phyloP scores from a whole-genome alignment of 164 flowering plant species.

The Malania oleifera region DNA sequence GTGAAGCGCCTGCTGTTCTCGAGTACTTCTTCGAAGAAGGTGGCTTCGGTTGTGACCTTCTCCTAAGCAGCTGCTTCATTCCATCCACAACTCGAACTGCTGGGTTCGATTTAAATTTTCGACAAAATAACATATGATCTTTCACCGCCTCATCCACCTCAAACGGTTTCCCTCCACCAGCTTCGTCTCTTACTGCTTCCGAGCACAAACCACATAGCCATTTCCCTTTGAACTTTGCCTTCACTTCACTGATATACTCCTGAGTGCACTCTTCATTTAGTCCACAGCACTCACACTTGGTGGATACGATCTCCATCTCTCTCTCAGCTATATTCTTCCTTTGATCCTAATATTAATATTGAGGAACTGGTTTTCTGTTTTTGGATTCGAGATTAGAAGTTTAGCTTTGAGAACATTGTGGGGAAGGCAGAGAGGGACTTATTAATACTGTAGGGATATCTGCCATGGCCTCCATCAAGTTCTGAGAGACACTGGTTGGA shows the following conservation, averaged over 20 bases:
- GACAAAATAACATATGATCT: slow-evolving; percentile 24
- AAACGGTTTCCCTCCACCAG: background rate
- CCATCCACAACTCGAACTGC: slow-evolving; percentile 25
- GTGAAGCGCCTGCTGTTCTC: slow-evolving; percentile 9
- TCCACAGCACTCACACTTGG: slow-evolving; percentile 17
- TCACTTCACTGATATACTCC: slow-evolving; percentile 6
- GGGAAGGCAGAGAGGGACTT: no score
- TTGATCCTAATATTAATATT: no score
- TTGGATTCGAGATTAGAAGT: no score
- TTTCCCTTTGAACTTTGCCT: slow-evolving; percentile 8
- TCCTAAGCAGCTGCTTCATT: slow-evolving; percentile 28
- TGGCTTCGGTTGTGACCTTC: slow-evolving; percentile 14
- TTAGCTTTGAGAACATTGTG: no score
- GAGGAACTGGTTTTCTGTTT: no score
- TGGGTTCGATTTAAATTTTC: slow-evolving; percentile 19
- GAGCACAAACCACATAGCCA: slow-evolving; percentile 15
- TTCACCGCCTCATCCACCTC: slow-evolving; percentile 21
- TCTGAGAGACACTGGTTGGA: no score
- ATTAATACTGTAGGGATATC: no score
- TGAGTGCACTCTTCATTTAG: slow-evolving; percentile 17
- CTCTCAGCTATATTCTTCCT: no score
- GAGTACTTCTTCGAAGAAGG: slow-evolving; percentile 5
- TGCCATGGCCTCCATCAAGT: no score
- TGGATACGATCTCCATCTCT: slow-evolving; percentile 8
- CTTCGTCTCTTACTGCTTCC: slow-evolving; percentile 15